Evolutionary conservation across 2,329 filamentous ascomycete genomes (phyloP).

Genomic region (Chrysosporium keratinophilum): DNA sequence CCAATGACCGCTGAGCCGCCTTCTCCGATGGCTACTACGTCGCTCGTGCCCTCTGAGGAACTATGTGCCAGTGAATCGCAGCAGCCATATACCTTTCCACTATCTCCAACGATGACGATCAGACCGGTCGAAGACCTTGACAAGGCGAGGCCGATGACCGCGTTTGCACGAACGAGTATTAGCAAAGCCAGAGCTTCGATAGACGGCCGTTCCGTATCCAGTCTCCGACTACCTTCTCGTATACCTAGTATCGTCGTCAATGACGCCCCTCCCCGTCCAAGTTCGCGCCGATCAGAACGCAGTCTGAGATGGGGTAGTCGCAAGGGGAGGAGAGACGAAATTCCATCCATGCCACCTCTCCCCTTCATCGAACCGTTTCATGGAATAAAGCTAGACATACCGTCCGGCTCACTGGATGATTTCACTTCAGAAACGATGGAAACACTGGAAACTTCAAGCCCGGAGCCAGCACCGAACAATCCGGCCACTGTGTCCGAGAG

Average conservation of each 20-base stretch:
- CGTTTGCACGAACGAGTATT: conserved; percentile 6
- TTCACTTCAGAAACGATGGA: conserved; percentile 41
- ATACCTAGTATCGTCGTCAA: conserved; percentile 35
- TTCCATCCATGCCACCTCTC: conserved; percentile 23
- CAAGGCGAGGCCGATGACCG: conserved; percentile 3
- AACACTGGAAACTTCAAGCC: neutral
- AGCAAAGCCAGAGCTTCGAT: conserved; percentile 9
- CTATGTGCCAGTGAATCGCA: neutral
- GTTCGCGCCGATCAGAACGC: conserved; percentile 37
- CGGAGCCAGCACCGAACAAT: neutral
- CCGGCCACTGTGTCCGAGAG: neutral
- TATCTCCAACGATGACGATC: neutral
- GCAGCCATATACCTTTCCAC: neutral
- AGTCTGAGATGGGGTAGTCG: conserved; percentile 29
- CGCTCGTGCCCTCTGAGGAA: neutral
- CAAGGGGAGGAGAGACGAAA: conserved; percentile 20
- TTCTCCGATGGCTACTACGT: neutral
- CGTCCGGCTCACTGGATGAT: conserved; percentile 44
- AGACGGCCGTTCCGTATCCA: conserved; percentile 21
- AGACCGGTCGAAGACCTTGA: neutral
- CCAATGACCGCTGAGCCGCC: neutral
- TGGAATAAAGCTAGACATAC: conserved; percentile 46
- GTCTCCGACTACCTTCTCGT: conserved; percentile 25
- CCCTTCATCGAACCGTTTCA: conserved; percentile 30
- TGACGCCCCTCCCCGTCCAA: conserved; percentile 27